These are phyloP conservation scores for Vinca minor DNA, from an alignment of 257 asterid species.

Conservation along the genomic window DNA sequence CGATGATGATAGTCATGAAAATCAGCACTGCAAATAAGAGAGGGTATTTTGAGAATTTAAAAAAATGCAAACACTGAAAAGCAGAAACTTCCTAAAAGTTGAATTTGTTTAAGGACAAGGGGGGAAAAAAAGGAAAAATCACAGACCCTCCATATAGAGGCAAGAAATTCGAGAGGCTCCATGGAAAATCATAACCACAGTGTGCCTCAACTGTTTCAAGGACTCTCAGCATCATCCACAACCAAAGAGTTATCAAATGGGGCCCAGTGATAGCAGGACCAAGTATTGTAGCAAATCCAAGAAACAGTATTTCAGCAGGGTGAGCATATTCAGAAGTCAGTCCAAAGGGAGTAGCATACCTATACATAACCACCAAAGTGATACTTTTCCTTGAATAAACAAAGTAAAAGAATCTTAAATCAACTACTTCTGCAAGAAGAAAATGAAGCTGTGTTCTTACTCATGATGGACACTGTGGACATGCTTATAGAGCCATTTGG, in stretches of 20 bases:
- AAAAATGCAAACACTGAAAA: slow-evolving; percentile 11
- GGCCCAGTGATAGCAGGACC: slow-evolving; percentile 99
- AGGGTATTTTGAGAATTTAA: slow-evolving; percentile 19
- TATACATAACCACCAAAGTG: slow-evolving; percentile 23
- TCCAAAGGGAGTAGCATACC: slow-evolving; percentile 99
- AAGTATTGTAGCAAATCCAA: slow-evolving; percentile 89
- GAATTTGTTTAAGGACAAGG: no score
- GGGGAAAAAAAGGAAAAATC: neutral
- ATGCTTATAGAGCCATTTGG: slow-evolving; percentile 99
- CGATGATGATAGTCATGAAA: slow-evolving; percentile 99
- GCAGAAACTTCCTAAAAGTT: neutral
- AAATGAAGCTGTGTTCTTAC: slow-evolving; percentile 40
- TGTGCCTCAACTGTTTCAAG: slow-evolving; percentile 98
- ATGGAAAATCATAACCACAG: slow-evolving; percentile 95
- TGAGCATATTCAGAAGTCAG: slow-evolving; percentile 99
- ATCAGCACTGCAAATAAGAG: slow-evolving; percentile 65
- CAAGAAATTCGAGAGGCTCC: slow-evolving; percentile 89
- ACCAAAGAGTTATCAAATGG: slow-evolving; percentile 86
- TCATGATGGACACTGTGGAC: slow-evolving; percentile 98
- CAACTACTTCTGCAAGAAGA: slow-evolving; percentile 6
- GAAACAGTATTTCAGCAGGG: slow-evolving; percentile 94
- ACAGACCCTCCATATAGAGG: slow-evolving; percentile 96
- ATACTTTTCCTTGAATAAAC: slow-evolving; percentile 5
- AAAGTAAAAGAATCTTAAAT: slow-evolving; percentile 6
- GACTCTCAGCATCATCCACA: slow-evolving; percentile 97